Base-by-base conservation (phyloP, 495 filamentous ascomycete genomes). In the Parachaetomium inaequale region DNA sequence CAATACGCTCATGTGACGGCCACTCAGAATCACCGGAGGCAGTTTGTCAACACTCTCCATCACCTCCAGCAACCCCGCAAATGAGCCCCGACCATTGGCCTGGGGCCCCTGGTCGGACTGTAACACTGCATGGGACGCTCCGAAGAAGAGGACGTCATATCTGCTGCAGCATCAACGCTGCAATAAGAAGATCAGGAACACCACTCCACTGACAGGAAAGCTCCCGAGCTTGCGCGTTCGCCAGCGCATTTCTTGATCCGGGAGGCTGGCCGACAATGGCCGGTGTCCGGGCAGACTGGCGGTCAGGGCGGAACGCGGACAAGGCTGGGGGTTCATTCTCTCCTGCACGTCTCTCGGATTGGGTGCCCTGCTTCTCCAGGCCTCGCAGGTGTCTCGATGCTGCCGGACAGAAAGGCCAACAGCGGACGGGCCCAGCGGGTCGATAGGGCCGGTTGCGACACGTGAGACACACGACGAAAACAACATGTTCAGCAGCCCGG, bases 141-240 rank as follows among this genome's bases (percentile, higher is more conserved):
- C 12, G 34, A 29, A 14, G 32, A 49, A 12, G 26, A 53, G 12
- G 26, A 60, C 58, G 58, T 60, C 58, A 60, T 60, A 17, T 19
- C 4, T 58, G 43, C 56, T 34, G 10, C 21, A 17, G 46, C 14
- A 17, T 40, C 7, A 50, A 40, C 21, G 5, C 36, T 40, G 36
- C 17, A 31, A 15, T 32, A 29, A 10, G 29, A 52, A 47, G n/a
- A 4, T 25, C 50, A 52, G 50, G 50, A 23, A n/a, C 42, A 46
- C 19, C 17, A 46, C 10, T 3, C 17, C n/a, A 23, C 17, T 7
- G 7, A 46, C 42, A 40, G 17, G 4, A 10, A 40, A 40, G 12
- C 14, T 5, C 1, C 36, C n/a, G n/a, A 17, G 36, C 4, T 17
- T 40, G 12, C 34, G 14, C 10, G 34, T 36, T 15, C 14, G 36